phyloP scores from a whole-genome alignment of 352 stramenopile genomes.

The Pythium volutum region DNA sequence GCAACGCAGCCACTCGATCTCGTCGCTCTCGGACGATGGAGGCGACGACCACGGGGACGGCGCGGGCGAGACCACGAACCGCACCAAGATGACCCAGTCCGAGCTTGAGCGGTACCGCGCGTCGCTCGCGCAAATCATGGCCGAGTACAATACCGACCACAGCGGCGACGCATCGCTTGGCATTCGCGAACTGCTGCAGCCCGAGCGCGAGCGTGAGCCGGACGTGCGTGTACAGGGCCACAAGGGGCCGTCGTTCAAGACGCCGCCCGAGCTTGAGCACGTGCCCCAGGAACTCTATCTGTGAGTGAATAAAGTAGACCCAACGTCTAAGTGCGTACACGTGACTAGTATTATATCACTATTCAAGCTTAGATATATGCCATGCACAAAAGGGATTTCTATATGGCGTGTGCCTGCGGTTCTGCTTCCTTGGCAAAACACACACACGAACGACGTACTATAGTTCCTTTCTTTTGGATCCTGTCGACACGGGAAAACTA shows the following conservation, averaged over 20 bases:
- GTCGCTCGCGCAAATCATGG: conserved; percentile 61
- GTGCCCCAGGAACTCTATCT: conserved; percentile 28
- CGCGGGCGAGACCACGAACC: conserved; percentile 20
- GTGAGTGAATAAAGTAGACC: conserved; percentile 7
- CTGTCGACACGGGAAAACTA: neutral
- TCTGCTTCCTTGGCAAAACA: conserved; percentile 16
- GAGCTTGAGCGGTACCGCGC: conserved; percentile 43
- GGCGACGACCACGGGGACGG: conserved; percentile 16
- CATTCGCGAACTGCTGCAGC: conserved; percentile 1
- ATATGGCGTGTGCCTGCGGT: too few species aligned
- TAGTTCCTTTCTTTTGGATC: neutral
- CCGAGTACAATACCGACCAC: conserved; percentile 40
- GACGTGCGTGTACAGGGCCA: neutral
- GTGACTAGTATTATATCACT: neutral
- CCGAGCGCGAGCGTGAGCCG: conserved; percentile 20
- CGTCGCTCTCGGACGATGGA: conserved; percentile 30
- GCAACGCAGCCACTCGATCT: conserved; percentile 10
- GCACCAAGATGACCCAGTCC: conserved; percentile 27
- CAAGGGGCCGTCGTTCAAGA: neutral
- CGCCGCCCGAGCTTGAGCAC: conserved; percentile 11
- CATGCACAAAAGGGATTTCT: neutral
- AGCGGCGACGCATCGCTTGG: neutral
- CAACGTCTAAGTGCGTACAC: too few species aligned
- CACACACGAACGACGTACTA: too few species aligned
- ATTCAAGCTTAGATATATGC: neutral